Evolutionary conservation across 352 stramenopile species (phyloP).

Genomic region (Phytophthora lateralis): DNA sequence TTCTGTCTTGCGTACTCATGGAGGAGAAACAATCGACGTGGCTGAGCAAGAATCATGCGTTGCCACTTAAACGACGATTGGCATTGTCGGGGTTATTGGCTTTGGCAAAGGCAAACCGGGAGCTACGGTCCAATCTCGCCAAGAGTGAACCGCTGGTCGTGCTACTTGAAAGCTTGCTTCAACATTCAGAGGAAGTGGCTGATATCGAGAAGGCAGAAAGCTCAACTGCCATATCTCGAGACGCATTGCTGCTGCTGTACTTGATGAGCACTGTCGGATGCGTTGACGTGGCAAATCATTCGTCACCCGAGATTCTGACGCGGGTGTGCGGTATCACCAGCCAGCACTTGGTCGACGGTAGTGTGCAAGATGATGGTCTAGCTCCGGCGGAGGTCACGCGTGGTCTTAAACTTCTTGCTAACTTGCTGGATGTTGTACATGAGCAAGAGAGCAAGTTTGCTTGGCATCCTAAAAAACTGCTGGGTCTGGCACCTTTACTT

Average conservation of each 20-base stretch:
- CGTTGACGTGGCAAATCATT: conserved; percentile 15
- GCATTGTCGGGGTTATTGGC: conserved; percentile 43
- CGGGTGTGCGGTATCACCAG: conserved; percentile 15
- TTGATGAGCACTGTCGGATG: conserved; percentile 29
- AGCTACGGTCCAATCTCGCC: conserved; percentile 35
- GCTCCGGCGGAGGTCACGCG: conserved; percentile 19
- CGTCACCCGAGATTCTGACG: conserved; percentile 21
- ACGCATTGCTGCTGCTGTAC: conserved; percentile 37
- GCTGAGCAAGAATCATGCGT: conserved; percentile 5
- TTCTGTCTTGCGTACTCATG: conserved; percentile 44
- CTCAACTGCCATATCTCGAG: conserved; percentile 9
- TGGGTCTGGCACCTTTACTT: conserved; percentile 34
- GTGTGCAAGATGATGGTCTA: conserved; percentile 14
- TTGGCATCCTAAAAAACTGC: conserved; percentile 42
- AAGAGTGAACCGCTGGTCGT: conserved; percentile 33
- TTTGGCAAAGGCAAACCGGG: conserved; percentile 43
- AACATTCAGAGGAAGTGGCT: background rate
- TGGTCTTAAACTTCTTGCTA: conserved; percentile 55
- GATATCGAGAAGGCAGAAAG: background rate
- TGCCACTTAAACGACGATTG: conserved; percentile 23
- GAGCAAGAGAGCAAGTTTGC: conserved; percentile 19
- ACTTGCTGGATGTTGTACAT: conserved; percentile 44
- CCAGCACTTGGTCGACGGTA: conserved; percentile 7
- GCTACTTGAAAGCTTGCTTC: conserved; percentile 37
- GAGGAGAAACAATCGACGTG: conserved; percentile 1